phyloP scores from a whole-genome alignment of 768 basidiomycete genomes.

The Roridomyces roridus region DNA sequence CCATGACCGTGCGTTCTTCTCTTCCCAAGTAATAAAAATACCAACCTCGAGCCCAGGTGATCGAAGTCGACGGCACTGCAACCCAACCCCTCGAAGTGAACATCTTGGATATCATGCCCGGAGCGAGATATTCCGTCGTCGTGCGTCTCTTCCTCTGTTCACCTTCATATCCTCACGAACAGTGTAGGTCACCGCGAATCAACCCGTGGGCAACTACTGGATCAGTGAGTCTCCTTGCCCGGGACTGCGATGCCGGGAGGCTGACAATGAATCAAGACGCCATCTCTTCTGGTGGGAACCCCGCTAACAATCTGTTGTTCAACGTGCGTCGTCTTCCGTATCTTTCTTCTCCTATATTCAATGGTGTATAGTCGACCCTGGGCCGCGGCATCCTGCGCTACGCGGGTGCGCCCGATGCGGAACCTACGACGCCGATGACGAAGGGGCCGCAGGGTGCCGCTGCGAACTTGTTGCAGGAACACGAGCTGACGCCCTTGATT shows the following conservation, averaged over 20 bases:
- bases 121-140: conserved; percentile 58
- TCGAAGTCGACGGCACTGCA: conserved; percentile 11
- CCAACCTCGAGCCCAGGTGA: no score
- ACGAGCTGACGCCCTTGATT: conserved; percentile 15
- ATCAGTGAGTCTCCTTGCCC: conserved; percentile 38
- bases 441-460: conserved; percentile 20
- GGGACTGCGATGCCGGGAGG: background rate
- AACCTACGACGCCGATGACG: conserved; percentile 39
- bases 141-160: conserved; percentile 23
- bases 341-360: no score
- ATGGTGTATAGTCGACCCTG: no score
- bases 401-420: conserved; percentile 36
- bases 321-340: conserved; percentile 28
- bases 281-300: conserved; percentile 33
- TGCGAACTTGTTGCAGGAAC: conserved; percentile 6
- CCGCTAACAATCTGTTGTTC: conserved; percentile 32
- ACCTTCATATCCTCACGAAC: conserved; percentile 10
- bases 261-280: conserved; percentile 5
- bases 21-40: no score
- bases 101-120: conserved; percentile 40
- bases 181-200: conserved; percentile 46
- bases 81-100: conserved; percentile 9
- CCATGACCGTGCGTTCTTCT: conserved; percentile 4
- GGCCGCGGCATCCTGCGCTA: conserved; percentile 45
- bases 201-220: conserved; percentile 55